Base-by-base conservation (phyloP, 495 filamentous ascomycete species). In the Trichoderma erinaceum region DNA sequence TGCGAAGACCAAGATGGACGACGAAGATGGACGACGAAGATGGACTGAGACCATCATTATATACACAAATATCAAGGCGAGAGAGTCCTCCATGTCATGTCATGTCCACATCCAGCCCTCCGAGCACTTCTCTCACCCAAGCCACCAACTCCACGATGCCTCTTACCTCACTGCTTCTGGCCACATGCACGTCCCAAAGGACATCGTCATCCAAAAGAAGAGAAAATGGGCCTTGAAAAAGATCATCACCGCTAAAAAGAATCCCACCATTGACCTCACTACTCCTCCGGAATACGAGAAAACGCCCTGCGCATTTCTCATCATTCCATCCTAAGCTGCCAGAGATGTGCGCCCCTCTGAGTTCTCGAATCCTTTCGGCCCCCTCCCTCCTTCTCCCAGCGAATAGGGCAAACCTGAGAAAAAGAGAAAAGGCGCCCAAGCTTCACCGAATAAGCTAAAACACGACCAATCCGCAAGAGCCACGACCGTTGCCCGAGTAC, bases 131-230 rank as follows among this genome's bases (percentile, higher is more conserved):
- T 21, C 27, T 21, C 10, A 56, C 35, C 7, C 10, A 56, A 56
- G 50, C 50, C 50, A 56, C 50, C 50, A 4, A 25, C n/a, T 56
- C 50, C 50, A 61, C 56, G 56, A 61, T 61, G 25, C 56, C 56
- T 29, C 56, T 61, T 61, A 61, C 56, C 25, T 61, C 56, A 61
- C 25, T 21, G 23, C 21, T 16, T 12, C 25, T 6, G 13, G 12
- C 12, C 23, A 27, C 56, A 32, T 13, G n/a, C 56, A 27, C 56
- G 2, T 32, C 56, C 15, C 0, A 18, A 61, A 16, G 25, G 13
- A 18, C n/a, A 29, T 32, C 25, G 4, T 25, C 56, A 12, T 48
- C 29, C 29, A 29, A 29, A 29, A 6, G 35, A 38, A 38, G 4
- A 29, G 29, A 4, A 32, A 61, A 32, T 11, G 4, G 13, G 25